Evolutionary conservation across 345 rosid genomes (phyloP).

Genomic region (Euphorbia pulcherrima): DNA sequence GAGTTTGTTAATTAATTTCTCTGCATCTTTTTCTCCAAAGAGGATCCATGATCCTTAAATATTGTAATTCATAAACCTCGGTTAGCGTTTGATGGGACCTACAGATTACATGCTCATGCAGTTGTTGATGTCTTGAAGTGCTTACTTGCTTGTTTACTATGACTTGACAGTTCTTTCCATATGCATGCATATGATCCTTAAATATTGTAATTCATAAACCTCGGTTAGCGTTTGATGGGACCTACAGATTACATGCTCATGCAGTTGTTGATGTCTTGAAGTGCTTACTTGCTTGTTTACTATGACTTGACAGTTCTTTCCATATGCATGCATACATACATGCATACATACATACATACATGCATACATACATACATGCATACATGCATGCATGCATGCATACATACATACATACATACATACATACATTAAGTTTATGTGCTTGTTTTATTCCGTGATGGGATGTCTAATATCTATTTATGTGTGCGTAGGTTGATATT

Average conservation of each 20-base stretch:
- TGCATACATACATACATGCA: too few species aligned
- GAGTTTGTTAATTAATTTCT: not conserved
- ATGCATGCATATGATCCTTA: too few species aligned
- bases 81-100: not conserved
- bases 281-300: not conserved
- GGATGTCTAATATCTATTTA: constrained; percentile 4
- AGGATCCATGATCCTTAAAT: not conserved
- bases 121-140: constrained; percentile 3
- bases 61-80: not conserved
- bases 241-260: not conserved
- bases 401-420: too few species aligned
- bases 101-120: not conserved
- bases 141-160: not conserved
- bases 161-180: constrained; percentile 8
- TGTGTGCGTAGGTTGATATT: constrained; percentile 73
- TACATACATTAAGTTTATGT: not conserved
- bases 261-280: constrained; percentile 3
- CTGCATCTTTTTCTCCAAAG: not conserved
- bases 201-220: not conserved
- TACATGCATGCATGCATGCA: too few species aligned
- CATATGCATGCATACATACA: too few species aligned
- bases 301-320: constrained; percentile 1
- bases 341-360: too few species aligned
- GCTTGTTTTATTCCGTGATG: not conserved
- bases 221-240: not conserved